Conservation (phyloP, 2,329 filamentous ascomycete genomes). For the Aspergillus chevalieri region DNA sequence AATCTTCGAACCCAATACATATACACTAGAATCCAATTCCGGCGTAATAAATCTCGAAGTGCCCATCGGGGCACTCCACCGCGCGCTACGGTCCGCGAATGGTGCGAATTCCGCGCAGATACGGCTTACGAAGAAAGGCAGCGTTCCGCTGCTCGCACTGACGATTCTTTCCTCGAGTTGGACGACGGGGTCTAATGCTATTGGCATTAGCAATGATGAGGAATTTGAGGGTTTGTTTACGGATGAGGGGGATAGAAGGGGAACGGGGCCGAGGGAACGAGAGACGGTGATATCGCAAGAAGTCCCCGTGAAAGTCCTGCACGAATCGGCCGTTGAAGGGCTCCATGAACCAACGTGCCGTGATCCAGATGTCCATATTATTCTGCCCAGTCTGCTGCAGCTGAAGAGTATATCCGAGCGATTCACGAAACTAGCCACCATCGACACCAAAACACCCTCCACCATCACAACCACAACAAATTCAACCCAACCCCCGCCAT, state of each 20-base stretch:
- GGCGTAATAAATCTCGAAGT: conserved; percentile 97
- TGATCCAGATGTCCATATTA: conserved; percentile 90
- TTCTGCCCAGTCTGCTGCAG: conserved; percentile 77
- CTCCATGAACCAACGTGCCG: conserved; percentile 87
- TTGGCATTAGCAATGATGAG: conserved; percentile 44
- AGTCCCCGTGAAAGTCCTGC: conserved; percentile 86
- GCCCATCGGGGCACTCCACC: conserved; percentile 77
- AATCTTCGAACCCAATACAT: conserved; percentile 72
- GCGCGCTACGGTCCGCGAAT: conserved; percentile 83
- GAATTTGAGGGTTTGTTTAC: conserved; percentile 38
- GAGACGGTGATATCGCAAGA: conserved; percentile 94
- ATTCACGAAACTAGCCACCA: conserved; percentile 67
- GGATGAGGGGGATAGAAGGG: conserved; percentile 50
- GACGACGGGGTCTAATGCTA: conserved; percentile 48
- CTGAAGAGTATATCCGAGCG: conserved; percentile 91
- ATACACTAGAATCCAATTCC: conserved; percentile 79
- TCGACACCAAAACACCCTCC: conserved; percentile 31
- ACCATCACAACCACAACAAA: not conserved
- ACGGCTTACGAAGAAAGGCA: conserved; percentile 87
- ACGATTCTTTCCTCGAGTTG: conserved; percentile 66
- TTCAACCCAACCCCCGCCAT: not conserved
- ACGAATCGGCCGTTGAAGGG: conserved; percentile 76
- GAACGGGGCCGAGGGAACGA: conserved; percentile 56
- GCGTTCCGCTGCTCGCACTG: conserved; percentile 76
- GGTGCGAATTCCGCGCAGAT: conserved; percentile 76